Evolutionary conservation across 2,329 filamentous ascomycete genomes (phyloP), one percentile per base, ranked within the genome.

Genomic region (Parastagonospora avenae): DNA sequence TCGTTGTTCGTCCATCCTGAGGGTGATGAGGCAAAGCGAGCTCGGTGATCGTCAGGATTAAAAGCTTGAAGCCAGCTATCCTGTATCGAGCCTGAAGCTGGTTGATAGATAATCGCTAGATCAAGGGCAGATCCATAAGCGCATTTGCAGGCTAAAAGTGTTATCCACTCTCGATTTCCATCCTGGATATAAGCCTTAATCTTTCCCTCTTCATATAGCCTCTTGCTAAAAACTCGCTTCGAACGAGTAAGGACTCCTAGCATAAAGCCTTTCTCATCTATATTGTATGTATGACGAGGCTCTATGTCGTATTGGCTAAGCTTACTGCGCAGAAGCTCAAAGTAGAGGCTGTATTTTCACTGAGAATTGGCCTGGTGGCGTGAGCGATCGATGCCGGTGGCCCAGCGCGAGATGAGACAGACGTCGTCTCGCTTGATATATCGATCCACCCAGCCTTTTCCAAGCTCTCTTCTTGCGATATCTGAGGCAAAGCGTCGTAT

Each of bases 311-410:
- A 50, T 19, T 50, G n/a, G 2, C 9, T 8, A 4, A 50, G 33
- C 24, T 50, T 50, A 6, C 10, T 2, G 27, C 40, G 28, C n/a
- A 50, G 27, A 10, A 44, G 11, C 2, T 39, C 8, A 42, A 48
- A 48, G 24, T 48, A 42, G 12, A 24, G 9, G 12, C 42, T 27
- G 39, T 48, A 48, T 19, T 42, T 48, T 8, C 31, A 4, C 19
- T n/a, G 12, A 9, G 46, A 48, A 27, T 48, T 39, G 14, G 46
- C 46, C 38, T 48, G 15, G 51, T 50, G 42, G 28, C 42, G 42
- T 37, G 31, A 29, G 14, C 32, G 28, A 39, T 54, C 47, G 24
- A 50, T 50, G 2, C 47, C 42, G 9, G 24, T 12, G 33, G 8
- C 27, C 37, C 31, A 47, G 33, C 38, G 38, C 2, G 35, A 11